Base-by-base conservation (phyloP, 2,329 filamentous ascomycete species). In the Cytospora piceicola region DNA sequence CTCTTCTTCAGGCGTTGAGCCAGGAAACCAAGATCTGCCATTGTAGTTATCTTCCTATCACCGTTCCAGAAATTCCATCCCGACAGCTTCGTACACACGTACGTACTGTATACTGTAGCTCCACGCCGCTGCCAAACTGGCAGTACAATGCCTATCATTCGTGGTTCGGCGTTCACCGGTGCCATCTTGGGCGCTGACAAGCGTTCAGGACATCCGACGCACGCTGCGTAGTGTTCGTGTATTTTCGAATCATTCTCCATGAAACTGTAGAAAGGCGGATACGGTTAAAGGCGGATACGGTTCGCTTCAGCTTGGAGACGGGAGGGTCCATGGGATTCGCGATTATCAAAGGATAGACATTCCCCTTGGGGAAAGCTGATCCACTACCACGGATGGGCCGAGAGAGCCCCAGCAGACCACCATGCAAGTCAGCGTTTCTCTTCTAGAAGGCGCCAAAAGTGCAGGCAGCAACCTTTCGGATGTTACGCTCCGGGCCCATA, bases 121-220 rank as follows among this genome's bases (percentile, higher is more conserved):
- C 24, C 17, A 24, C 15, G 56, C 22, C 36, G 36, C 42, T n/a
- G n/a, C 15, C 17, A 14, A 27, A 36, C 56, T 11, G 39, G 24
- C 8, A 22, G 8, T 32, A 2, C 59, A 24, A 17, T 22, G 51
- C 24, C 34, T 51, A 55, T 55, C 59, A 27, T 32, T 62, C 60
- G 60, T 53, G 36, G 29, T 54, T 63, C 60, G 60, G 60, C 53
- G 20, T 46, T 51, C 51, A 15, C 53, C 54, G 32, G 24, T 63
- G n/a, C 24, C 39, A 7, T 24, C n/a, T 20, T 49, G 11, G 39
- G 39, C 20, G 39, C 17, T 17, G 39, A 49, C 46, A 12, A 14
- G 22, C 4, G 11, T 22, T 49, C 22, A 5, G 22, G 39, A 17
- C 15, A 24, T 24, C 39, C 61, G 39, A 49, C 9, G 11, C 46